Percentiles rank a stretch among this genome's conserved stretches.
phyloP scores from a whole-genome alignment of 805 yeast genomes.

The Kregervanrija pseudodelftensis region DNA sequence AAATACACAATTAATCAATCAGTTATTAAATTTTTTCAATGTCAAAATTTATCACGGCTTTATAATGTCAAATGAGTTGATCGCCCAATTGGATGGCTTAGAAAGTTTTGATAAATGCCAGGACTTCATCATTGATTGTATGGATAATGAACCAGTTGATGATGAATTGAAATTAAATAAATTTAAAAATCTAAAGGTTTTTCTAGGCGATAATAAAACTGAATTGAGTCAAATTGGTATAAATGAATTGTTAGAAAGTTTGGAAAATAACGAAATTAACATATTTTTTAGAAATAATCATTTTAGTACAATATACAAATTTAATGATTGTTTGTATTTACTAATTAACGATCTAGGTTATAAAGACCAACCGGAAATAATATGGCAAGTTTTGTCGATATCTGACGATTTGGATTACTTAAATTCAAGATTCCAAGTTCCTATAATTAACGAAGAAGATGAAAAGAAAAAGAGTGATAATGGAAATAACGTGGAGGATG shows the following conservation, averaged over 20 bases:
- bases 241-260: slow-evolving; percentile 28
- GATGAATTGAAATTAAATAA: slow-evolving; percentile 6
- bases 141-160: slow-evolving; percentile 8
- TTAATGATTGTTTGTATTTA: slow-evolving; percentile 42
- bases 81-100: background rate
- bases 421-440: slow-evolving; percentile 23
- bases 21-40: slow-evolving; percentile 18
- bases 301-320: slow-evolving; percentile 63
- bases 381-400: slow-evolving; percentile 80
- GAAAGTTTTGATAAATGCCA: slow-evolving; percentile 23
- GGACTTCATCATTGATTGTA: slow-evolving; percentile 19
- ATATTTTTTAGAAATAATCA: slow-evolving; percentile 88
- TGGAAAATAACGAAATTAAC: slow-evolving; percentile 44
- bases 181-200: slow-evolving; percentile 20
- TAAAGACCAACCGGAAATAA: slow-evolving; percentile 37
- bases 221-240: slow-evolving; percentile 74
- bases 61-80: slow-evolving; percentile 6
- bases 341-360: slow-evolving; percentile 75
- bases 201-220: slow-evolving; percentile 57
- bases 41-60: slow-evolving; percentile 72
- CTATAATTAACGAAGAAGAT: background rate
- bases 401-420: slow-evolving; percentile 55
- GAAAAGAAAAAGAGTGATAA: background rate
- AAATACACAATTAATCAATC: slow-evolving; percentile 13
- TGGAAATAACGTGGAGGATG: slow-evolving; percentile 6